phyloP scores from a whole-genome alignment of 2,329 filamentous ascomycete species.

The Colletotrichum horii region DNA sequence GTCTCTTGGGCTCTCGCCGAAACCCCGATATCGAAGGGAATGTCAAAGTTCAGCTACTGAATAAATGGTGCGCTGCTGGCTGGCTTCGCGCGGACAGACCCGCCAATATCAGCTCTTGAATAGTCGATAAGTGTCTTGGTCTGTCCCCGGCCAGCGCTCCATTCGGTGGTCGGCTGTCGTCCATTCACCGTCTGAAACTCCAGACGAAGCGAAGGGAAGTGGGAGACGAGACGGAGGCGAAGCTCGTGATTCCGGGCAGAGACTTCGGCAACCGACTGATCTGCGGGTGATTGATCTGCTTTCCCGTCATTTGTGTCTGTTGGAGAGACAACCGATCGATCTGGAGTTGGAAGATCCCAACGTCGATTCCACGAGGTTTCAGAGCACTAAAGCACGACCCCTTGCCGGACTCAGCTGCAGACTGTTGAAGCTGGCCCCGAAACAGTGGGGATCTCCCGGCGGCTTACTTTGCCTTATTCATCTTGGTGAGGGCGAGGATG shows the following conservation, averaged over 20 bases:
- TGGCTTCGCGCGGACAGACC: no score
- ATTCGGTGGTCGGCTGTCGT: not conserved
- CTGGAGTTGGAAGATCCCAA: not conserved
- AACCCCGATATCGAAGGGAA: not conserved
- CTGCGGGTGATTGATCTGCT: not conserved
- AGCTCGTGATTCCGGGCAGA: not conserved
- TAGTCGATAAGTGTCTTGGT: not conserved
- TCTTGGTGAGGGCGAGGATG: not conserved
- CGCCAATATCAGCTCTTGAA: not conserved
- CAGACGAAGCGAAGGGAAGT: not conserved
- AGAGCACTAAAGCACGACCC: not conserved
- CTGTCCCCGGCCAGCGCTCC: not conserved
- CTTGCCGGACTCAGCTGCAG: not conserved
- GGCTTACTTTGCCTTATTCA: not conserved
- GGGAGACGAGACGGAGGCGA: not conserved
- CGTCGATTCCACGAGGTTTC: not conserved
- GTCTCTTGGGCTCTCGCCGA: not conserved
- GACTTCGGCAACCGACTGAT: not conserved
- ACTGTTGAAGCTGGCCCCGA: not conserved
- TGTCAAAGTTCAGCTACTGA: not conserved
- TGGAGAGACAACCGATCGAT: constrained; percentile 14
- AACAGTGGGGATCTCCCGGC: not conserved
- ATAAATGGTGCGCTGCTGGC: not conserved
- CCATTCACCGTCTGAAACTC: not conserved
- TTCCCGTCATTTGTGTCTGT: not conserved